Evolutionary conservation across 1,284 basidiomycete species (phyloP), one percentile per base, ranked within the genome.

Genomic region (Blastosporella zonata): DNA sequence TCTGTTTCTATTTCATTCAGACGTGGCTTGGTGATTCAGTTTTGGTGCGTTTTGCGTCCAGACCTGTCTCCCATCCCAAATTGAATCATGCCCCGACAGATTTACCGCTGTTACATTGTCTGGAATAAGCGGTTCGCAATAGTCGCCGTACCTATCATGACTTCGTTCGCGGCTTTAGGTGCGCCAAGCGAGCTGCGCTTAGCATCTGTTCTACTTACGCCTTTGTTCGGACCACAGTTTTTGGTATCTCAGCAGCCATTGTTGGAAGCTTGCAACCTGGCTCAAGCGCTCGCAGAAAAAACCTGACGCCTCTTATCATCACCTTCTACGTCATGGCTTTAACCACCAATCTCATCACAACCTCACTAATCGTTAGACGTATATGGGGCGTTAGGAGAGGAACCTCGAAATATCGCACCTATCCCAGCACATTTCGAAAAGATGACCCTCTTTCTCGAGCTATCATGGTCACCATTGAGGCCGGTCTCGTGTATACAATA

Each of bases 21-120:
- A 55, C 55, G 2, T 56, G 51, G 39, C 21, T 56, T n/a, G 55
- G 53, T 18, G 53, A 55, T 20, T 39, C 37, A 13, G 46, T 56
- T 25, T 31, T 55, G 18, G 55, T 56, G 36, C 17, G 53, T 43
- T 15, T 28, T n/a, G n/a, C 10, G 13, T 33, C 20, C 13, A n/a
- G 5, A 22, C 17, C 12, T 12, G 10, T 12, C 13, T 27, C 31
- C 13, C 6, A 0, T 20, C 20, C 6, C 12, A 28, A 35, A 31
- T 9, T 39, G 3, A 41, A 10, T 15, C 28, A 10, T 9, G 5
- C 9, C 7, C n/a, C 5, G 25, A 7, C 2, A 53, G 51, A 53
- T 53, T 37, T 53, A 53, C 37, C 51, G 51, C n/a, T 53, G 51
- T 42, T 53, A 43, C 25, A 17, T 49, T 35, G 43, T 49, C 10